Percentiles rank a stretch among this genome's conserved stretches.
Evolutionary conservation across 768 basidiomycete genomes (phyloP).

Genomic region (Rickenella mellea): DNA sequence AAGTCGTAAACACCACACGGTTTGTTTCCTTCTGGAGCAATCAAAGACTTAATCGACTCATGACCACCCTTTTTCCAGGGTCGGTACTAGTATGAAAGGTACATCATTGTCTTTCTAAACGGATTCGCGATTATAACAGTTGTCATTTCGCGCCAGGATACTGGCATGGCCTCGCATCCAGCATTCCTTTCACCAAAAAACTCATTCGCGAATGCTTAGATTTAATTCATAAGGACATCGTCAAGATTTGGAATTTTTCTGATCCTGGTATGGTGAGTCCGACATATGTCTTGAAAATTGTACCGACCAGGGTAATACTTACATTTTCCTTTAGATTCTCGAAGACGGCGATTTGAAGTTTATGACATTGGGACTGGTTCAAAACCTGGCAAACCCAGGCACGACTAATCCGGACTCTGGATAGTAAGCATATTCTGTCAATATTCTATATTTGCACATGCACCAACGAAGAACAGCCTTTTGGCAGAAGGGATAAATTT

Average conservation of each 20-base stretch:
- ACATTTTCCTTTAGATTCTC: too few species aligned
- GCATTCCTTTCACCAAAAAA: slow-evolving; percentile 11
- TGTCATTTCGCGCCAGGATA: slow-evolving; percentile 7
- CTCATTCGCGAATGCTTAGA: slow-evolving; percentile 6
- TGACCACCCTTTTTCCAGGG: neutral
- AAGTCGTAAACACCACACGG: slow-evolving; percentile 11
- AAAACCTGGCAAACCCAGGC: too few species aligned
- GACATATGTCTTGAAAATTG: too few species aligned
- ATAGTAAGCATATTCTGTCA: too few species aligned
- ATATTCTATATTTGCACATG: too few species aligned
- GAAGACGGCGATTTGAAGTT: too few species aligned
- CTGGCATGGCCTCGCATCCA: slow-evolving; percentile 10
- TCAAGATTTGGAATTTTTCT: slow-evolving; percentile 18
- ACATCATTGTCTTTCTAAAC: neutral
- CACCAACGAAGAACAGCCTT: too few species aligned
- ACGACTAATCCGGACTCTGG: too few species aligned
- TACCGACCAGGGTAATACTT: too few species aligned
- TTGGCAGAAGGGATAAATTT: too few species aligned
- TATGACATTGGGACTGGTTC: too few species aligned
- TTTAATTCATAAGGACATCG: slow-evolving; percentile 14
- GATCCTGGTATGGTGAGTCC: slow-evolving; percentile 13
- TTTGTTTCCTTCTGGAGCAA: slow-evolving; percentile 5
- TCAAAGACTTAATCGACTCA: neutral
- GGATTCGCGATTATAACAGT: neutral
- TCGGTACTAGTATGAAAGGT: slow-evolving; percentile 8